Base-by-base conservation (phyloP, 1,284 basidiomycete genomes). In the Leccinum fallax region DNA sequence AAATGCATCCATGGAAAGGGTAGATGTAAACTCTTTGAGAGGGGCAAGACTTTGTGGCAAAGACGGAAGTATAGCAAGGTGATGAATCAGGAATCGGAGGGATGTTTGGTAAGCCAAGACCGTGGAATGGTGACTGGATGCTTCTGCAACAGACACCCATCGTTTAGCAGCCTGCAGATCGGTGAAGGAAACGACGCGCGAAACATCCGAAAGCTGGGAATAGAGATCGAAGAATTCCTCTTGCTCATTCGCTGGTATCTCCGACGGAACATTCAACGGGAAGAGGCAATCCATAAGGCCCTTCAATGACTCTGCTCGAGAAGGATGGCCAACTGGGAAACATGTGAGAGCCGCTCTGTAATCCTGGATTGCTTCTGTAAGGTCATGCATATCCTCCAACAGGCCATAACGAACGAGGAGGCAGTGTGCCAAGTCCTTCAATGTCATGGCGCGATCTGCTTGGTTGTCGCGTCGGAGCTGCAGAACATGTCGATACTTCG, bases 11-110 rank as follows among this genome's bases (percentile, higher is more conserved):
- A 51, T 9, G 21, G 48, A 51, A 51, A 51, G 52, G 9, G 51
- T 56, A 3, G 54, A 64, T n/a, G 62, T 36, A 19, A 61, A 26
- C 48, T 21, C 16, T n/a, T 60, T 63, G 26, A 64, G 34, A 11
- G 16, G 7, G 1, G 4, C 10, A 10, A 61, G 38, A 13, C 53
- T 24, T 21, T 64, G 53, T 21, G 62, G 53, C 8, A 62, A 15
- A 21, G 57, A 16, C 11, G 62, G 62, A 10, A 63, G 51, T 3
- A 32, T 53, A 34, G 49, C 15, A 4, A 63, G 57, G 19, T 61
- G 54, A 2, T 38, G 49, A 2, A 60, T 54, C 1, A 64, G 51
- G 1, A 63, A 53, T 11, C 11, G 57, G 26, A 63, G 61, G 2
- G 46, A 49, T 8, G 49, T 63, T 32, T 40, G 30, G 34, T 59